These are phyloP conservation scores for Elsinoe necatrix DNA, from an alignment of 2,329 filamentous ascomycete species.

Conservation along the genomic window DNA sequence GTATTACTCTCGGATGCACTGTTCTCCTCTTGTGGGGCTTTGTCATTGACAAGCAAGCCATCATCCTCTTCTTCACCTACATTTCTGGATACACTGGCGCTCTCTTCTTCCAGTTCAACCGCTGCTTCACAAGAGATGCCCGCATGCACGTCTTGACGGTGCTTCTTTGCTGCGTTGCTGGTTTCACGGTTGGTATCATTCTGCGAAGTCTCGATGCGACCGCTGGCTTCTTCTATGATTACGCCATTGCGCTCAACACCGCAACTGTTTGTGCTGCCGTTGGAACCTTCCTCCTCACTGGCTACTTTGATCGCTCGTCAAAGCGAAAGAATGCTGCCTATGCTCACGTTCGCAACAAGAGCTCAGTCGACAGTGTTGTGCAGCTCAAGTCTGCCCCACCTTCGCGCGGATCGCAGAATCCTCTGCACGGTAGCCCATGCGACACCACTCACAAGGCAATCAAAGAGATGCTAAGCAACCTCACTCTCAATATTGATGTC, in stretches of 20 bases:
- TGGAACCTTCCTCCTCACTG: conserved; percentile 16
- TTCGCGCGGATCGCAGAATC: neutral
- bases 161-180: conserved; percentile 15
- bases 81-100: conserved; percentile 18
- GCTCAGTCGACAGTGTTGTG: conserved; percentile 3
- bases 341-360: conserved; percentile 1
- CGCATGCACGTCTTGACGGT: conserved; percentile 17
- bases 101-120: conserved; percentile 19
- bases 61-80: conserved; percentile 18
- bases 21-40: conserved; percentile 18
- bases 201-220: conserved; percentile 15
- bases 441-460: conserved; percentile 14
- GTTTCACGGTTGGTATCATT: conserved; percentile 17
- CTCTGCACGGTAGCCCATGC: conserved; percentile 6
- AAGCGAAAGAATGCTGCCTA: neutral
- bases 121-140: conserved; percentile 17
- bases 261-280: conserved; percentile 16
- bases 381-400: conserved; percentile 13
- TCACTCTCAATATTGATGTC: conserved; percentile 17
- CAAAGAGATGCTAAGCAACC: conserved; percentile 15
- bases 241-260: conserved; percentile 16
- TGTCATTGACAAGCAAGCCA: conserved; percentile 14
- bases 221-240: conserved; percentile 14
- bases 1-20: conserved; percentile 14
- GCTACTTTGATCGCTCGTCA: conserved; percentile 13